Base-by-base conservation (phyloP, 2,329 filamentous ascomycete genomes). In the Dothideomycetes sp. region DNA sequence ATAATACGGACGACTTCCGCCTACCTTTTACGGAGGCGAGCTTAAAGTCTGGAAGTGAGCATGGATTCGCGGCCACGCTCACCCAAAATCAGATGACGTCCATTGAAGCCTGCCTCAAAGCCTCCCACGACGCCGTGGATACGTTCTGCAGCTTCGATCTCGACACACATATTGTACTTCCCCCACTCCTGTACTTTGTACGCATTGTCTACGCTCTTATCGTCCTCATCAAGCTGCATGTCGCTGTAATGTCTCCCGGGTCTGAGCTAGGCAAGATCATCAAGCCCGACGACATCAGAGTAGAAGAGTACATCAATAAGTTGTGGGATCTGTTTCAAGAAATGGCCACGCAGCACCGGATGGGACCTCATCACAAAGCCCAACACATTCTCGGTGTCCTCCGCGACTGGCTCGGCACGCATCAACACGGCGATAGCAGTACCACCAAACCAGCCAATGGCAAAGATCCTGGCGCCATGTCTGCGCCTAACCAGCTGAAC, bases 161-260 rank as follows among this genome's bases (percentile, higher is more conserved):
- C 5, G 60, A 66, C 11, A 59, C 55, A 2, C 55, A 69, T 19
- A 52, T 62, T 19, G 58, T 57, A 1, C 47, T 70, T 4, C 68
- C 68, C 5, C 65, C 69, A 34, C 64, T 69, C 34, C 43, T 54
- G 4, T 52, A 47, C 34, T 53, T 73, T 50, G 70, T 75, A 14
- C 66, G 72, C 29, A 65, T 69, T 34, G 68, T 71, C 9, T 77
- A 76, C 49, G 69, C 72, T 11, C 63, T 73, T 16, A 69, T 77
- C 4, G 68, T 75, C 22, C 60, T 77, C 5, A 73, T 76, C 57
- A 77, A 76, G 49, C 68, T 77, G 61, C 74, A 72, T 56, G 70
- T 74, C 35, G 70, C 71, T 1, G 63, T 69, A 5, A 66, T 62
- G 3, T 62, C 59, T n/a, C 66, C 67, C 3, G 60, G 60, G 15